These are phyloP conservation scores for Rhynchosporium secalis DNA, from an alignment of 2,329 filamentous ascomycete genomes.

Conservation along the genomic window DNA sequence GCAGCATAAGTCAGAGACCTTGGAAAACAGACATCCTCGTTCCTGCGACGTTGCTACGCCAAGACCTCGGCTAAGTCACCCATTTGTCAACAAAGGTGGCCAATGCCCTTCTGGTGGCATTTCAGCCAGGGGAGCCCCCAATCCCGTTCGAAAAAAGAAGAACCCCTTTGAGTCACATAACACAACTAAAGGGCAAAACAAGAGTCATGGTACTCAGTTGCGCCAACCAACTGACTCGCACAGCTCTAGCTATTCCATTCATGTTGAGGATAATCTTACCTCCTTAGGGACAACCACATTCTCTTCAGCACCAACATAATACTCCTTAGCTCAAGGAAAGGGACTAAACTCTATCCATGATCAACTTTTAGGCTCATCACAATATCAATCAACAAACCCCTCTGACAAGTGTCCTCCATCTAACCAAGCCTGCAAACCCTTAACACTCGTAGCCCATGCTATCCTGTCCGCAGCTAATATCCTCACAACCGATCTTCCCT, in stretches of 20 bases:
- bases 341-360: constrained; percentile 3
- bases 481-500: neutral
- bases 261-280: neutral
- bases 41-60: too few relatives aligned
- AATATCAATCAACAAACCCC: constrained; percentile 14
- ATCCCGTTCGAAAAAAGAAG: too few relatives aligned
- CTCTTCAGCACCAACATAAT: constrained; percentile 3
- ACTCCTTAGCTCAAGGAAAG: constrained; percentile 6
- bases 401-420: constrained; percentile 12
- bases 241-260: neutral
- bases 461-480: constrained; percentile 11
- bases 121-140: too few relatives aligned
- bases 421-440: constrained; percentile 4
- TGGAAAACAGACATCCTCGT: too few relatives aligned
- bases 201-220: too few relatives aligned
- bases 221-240: too few relatives aligned
- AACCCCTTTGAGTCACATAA: too few relatives aligned
- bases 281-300: neutral
- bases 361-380: constrained; percentile 14
- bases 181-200: too few relatives aligned
- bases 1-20: too few relatives aligned
- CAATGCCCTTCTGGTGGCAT: too few relatives aligned
- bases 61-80: too few relatives aligned
- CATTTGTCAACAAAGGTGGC: too few relatives aligned
- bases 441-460: neutral